Conservation (phyloP, 1,139 yeast genomes). For the Cylindricascospora bacillispora region DNA sequence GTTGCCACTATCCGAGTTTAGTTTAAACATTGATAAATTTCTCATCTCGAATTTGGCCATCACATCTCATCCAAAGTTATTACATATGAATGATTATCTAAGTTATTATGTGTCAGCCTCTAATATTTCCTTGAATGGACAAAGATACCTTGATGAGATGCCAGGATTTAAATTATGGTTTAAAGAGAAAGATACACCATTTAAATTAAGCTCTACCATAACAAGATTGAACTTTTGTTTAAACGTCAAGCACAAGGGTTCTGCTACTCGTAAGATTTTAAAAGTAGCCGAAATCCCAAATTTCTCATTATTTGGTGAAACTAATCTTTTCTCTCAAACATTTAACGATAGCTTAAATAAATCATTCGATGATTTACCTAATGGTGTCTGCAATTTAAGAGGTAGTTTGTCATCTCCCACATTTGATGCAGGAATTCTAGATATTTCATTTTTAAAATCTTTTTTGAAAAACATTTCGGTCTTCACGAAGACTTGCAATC, state of each 20-base stretch:
- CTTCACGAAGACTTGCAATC: conserved; percentile 11
- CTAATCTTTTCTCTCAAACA: conserved; percentile 38
- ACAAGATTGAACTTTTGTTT: conserved; percentile 31
- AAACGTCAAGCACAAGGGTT: conserved; percentile 23
- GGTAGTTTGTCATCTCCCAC: conserved; percentile 38
- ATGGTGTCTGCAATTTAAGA: conserved; percentile 38
- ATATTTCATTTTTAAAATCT: conserved; percentile 25
- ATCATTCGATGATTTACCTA: conserved; percentile 27
- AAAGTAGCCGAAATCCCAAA: conserved; percentile 44
- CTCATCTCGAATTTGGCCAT: conserved; percentile 13
- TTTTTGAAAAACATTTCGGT: conserved; percentile 24
- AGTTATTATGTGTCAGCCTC: conserved; percentile 14
- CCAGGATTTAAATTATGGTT: conserved; percentile 53
- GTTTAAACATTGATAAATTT: conserved; percentile 16
- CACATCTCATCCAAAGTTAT: conserved; percentile 12
- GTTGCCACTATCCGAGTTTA: conserved; percentile 10
- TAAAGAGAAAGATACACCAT: conserved; percentile 40
- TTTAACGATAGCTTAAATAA: conserved; percentile 22
- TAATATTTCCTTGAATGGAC: conserved; percentile 19
- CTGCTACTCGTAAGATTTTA: conserved; percentile 11
- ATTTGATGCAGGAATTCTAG: conserved; percentile 26
- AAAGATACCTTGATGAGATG: conserved; percentile 24
- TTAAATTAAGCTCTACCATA: conserved; percentile 35
- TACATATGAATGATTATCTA: conserved; percentile 11
- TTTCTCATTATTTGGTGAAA: conserved; percentile 39